A percentile compares a stretch with the other conserved stretches of the same genome.
phyloP scores from a whole-genome alignment of 1,139 yeast genomes.

The Candida gigantensis region DNA sequence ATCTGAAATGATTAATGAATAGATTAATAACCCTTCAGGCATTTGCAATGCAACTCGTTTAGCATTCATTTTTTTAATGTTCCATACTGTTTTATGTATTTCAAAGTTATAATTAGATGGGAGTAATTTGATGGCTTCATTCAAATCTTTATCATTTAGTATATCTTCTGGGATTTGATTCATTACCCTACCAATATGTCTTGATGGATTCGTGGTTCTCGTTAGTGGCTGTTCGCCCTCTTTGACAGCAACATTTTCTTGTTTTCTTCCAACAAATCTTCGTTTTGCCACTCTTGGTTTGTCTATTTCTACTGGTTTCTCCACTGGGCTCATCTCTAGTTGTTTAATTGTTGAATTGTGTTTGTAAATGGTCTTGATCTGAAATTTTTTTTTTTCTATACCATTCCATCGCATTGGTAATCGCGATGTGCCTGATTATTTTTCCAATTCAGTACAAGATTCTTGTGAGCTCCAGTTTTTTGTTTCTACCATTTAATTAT shows the following conservation, averaged over 20 bases:
- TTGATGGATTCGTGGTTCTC: constrained; percentile 17
- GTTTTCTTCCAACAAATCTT: constrained; percentile 37
- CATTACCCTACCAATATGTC: constrained; percentile 57
- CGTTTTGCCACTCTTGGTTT: constrained; percentile 23
- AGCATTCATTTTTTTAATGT: constrained; percentile 71
- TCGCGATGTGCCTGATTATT: constrained; percentile 1
- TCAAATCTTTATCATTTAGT: constrained; percentile 72
- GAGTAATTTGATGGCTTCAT: constrained; percentile 73
- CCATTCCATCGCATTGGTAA: constrained; percentile 2
- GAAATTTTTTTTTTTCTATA: constrained; percentile 1
- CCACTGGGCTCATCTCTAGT: constrained; percentile 16
- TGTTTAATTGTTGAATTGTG: too few species aligned
- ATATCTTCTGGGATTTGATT: constrained; percentile 93
- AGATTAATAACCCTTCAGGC: constrained; percentile 95
- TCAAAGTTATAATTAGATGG: constrained; percentile 95
- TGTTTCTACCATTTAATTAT: neutral
- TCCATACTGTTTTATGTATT: constrained; percentile 94
- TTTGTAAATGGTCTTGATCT: neutral
- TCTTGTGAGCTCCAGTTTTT: too few species aligned
- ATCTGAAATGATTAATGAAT: constrained; percentile 84
- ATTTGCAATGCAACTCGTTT: constrained; percentile 86
- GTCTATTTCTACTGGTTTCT: constrained; percentile 1
- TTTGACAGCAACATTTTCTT: constrained; percentile 7
- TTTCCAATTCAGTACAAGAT: too few species aligned
- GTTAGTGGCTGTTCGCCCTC: constrained; percentile 20